Conservation (phyloP, 768 basidiomycete species). For the Mycena capillaripes region DNA sequence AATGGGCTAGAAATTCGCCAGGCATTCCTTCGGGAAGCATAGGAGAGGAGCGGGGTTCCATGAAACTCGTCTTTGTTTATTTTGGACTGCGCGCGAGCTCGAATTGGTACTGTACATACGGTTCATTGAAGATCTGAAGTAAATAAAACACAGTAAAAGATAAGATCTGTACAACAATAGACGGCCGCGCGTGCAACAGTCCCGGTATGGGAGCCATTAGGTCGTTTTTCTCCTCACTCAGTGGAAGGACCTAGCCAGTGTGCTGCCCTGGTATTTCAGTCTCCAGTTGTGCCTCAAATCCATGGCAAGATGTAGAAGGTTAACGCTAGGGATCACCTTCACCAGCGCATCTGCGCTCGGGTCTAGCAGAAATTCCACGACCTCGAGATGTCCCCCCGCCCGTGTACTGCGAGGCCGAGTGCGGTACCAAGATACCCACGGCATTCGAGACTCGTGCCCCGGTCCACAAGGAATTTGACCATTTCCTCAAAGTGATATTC, state of each 20-base stretch:
- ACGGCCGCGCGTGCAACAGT: no score
- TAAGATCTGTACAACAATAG: no score
- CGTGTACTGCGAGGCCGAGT: slow-evolving; percentile 19
- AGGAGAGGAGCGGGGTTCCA: no score
- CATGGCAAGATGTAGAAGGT: slow-evolving; percentile 21
- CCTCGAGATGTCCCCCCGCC: neutral
- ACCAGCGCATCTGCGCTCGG: slow-evolving; percentile 15
- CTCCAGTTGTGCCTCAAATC: neutral
- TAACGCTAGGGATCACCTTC: neutral
- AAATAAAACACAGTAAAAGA: no score
- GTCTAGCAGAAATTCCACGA: slow-evolving; percentile 9
- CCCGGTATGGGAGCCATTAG: slow-evolving; percentile 13
- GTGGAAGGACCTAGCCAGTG: neutral
- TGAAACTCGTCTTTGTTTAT: no score
- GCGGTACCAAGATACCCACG: neutral
- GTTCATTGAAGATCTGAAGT: no score
- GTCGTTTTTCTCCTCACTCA: neutral
- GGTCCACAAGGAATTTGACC: neutral
- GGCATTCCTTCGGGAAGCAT: no score
- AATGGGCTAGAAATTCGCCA: no score
- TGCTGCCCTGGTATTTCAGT: no score
- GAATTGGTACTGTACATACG: no score
- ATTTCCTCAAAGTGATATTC: no score
- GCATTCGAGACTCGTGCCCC: neutral
- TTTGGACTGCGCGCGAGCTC: no score